These are phyloP conservation scores for Aphelidium insulamus DNA, from an alignment of 371 early-diverging fungal genomes.

Conservation along the genomic window DNA sequence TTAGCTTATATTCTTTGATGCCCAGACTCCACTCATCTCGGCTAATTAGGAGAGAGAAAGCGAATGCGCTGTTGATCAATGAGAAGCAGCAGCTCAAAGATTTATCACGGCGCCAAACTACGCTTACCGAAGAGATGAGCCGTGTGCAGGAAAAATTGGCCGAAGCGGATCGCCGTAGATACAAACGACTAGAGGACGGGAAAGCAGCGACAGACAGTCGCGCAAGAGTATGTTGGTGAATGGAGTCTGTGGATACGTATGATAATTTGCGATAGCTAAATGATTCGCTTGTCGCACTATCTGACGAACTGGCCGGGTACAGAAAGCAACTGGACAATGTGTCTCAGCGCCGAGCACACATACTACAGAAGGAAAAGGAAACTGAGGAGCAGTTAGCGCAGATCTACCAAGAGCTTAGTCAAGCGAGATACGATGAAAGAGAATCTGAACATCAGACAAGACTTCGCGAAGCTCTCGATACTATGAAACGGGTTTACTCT, in stretches of 20 bases:
- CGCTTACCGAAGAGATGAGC: conserved; percentile 27
- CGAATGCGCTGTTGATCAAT: conserved; percentile 29
- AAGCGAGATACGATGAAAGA: conserved; percentile 54
- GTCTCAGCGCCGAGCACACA: no score
- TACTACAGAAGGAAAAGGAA: conserved; percentile 48
- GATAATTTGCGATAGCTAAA: no score
- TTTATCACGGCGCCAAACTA: conserved; percentile 36
- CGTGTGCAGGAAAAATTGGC: conserved; percentile 31
- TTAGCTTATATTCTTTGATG: background rate
- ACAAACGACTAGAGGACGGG: conserved; percentile 23
- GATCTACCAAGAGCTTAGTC: conserved; percentile 40
- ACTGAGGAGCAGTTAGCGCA: conserved; percentile 60
- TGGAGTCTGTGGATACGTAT: no score
- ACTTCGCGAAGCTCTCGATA: conserved; percentile 46
- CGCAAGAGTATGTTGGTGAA: no score
- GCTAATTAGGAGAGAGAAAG: conserved; percentile 34
- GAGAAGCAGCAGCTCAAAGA: conserved; percentile 41
- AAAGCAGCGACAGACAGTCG: conserved; percentile 6
- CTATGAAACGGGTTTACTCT: conserved; percentile 60
- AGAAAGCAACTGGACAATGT: no score
- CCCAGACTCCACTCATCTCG: background rate
- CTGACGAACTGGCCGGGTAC: no score
- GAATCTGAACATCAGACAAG: conserved; percentile 54
- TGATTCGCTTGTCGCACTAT: no score
- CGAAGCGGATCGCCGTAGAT: conserved; percentile 20